Evolutionary conservation across 2,329 filamentous ascomycete species (phyloP).

Genomic region (Leptodontidium sp.): DNA sequence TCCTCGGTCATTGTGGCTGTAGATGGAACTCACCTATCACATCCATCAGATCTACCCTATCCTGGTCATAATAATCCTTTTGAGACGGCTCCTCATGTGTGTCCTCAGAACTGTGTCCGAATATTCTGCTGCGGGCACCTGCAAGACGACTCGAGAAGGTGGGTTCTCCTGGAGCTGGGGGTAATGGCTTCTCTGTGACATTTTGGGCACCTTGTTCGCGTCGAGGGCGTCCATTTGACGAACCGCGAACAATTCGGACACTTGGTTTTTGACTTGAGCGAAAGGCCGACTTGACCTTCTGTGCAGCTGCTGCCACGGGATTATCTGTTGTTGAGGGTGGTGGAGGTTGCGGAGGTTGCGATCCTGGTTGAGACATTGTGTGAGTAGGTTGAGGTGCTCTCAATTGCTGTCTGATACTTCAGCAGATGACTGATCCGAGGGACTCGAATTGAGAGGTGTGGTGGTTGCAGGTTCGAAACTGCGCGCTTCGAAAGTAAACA

Average conservation of each 20-base stretch:
- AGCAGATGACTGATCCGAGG: constrained; percentile 8
- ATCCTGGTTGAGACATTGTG: constrained; percentile 23
- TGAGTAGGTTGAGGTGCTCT: not conserved
- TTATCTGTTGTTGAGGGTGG: constrained; percentile 35
- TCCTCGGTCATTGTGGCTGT: not conserved
- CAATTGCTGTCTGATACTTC: not conserved
- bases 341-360: constrained; percentile 24
- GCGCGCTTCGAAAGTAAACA: not conserved
- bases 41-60: constrained; percentile 73
- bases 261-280: constrained; percentile 38
- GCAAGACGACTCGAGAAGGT: constrained; percentile 32
- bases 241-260: constrained; percentile 38
- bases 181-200: constrained; percentile 28
- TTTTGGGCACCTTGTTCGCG: constrained; percentile 13
- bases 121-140: constrained; percentile 13
- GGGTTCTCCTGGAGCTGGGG: constrained; percentile 16
- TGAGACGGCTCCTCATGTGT: not conserved
- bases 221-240: constrained; percentile 26
- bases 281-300: constrained; percentile 40
- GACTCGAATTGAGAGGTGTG: not conserved
- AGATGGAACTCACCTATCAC: constrained; percentile 63
- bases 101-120: not conserved
- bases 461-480: not conserved
- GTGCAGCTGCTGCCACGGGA: constrained; percentile 38
- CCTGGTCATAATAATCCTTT: constrained; percentile 61